Conservation (phyloP, 805 yeast genomes). For the Wickerhamomyces rabaulensis region DNA sequence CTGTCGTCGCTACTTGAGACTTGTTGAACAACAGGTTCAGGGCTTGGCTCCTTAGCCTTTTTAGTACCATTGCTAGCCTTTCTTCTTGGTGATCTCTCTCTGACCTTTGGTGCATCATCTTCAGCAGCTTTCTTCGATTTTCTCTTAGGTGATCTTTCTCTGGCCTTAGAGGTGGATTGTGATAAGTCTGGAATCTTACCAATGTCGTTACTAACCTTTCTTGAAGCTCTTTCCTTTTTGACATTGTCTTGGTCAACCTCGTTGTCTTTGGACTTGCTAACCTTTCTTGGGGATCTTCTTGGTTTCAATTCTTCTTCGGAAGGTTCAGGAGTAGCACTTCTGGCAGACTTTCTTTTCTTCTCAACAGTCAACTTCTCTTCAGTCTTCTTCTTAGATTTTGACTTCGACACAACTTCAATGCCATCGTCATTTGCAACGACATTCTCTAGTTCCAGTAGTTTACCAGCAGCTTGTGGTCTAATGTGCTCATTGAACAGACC, state of each 20-base stretch:
- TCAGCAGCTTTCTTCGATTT: not conserved
- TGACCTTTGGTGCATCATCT: not conserved
- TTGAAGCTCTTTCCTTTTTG: slow-evolving; percentile 1
- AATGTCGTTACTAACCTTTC: slow-evolving; percentile 2
- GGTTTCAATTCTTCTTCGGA: not conserved
- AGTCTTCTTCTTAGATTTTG: slow-evolving; percentile 4
- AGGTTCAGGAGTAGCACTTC: not conserved
- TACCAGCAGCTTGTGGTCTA: slow-evolving; percentile 39
- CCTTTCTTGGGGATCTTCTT: slow-evolving; percentile 16
- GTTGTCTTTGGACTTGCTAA: slow-evolving; percentile 15
- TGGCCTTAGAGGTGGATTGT: slow-evolving; percentile 4
- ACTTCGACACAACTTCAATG: slow-evolving; percentile 33
- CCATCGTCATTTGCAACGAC: slow-evolving; percentile 31
- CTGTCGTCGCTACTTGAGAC: slow-evolving; percentile 1
- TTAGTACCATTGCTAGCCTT: not conserved
- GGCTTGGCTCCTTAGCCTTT: not conserved
- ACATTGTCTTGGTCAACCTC: slow-evolving; percentile 4
- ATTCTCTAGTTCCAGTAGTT: slow-evolving; percentile 29
- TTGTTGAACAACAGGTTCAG: not conserved
- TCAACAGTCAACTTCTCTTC: slow-evolving; percentile 5
- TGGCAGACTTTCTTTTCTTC: slow-evolving; percentile 5
- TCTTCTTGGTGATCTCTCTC: slow-evolving; percentile 8
- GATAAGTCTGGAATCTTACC: slow-evolving; percentile 14
- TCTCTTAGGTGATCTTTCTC: slow-evolving; percentile 11
- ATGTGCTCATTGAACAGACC: slow-evolving; percentile 53